These are phyloP conservation scores for Apodospora peruviana DNA, from an alignment of 495 filamentous ascomycete genomes.

Conservation along the genomic window DNA sequence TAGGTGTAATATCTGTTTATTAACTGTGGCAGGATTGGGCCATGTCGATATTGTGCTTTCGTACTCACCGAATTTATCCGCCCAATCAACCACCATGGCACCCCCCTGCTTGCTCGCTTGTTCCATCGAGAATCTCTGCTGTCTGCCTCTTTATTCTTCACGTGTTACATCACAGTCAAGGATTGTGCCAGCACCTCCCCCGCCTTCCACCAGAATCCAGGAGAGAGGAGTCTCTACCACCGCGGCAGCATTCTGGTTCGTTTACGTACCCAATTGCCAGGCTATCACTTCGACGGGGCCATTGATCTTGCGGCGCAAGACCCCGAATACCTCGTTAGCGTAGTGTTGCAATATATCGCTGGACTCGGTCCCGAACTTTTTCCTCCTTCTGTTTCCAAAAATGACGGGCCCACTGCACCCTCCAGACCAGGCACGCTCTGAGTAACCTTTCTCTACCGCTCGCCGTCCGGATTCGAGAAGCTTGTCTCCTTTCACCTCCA, in stretches of 20 bases:
- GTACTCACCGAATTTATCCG: conserved; percentile 18
- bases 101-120: neutral
- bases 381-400: conserved; percentile 16
- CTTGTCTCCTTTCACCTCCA: conserved; percentile 1
- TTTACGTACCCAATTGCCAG: neutral
- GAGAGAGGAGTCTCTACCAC: conserved; percentile 3
- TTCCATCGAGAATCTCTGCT: conserved; percentile 1
- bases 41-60: conserved; percentile 11
- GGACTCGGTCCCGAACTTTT: conserved; percentile 17
- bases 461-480: neutral
- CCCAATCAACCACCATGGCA: conserved; percentile 14
- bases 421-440: neutral
- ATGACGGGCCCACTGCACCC: conserved; percentile 6
- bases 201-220: neutral
- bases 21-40: conserved; percentile 14
- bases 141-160: conserved; percentile 6
- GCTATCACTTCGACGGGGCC: conserved; percentile 1
- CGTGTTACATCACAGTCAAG: conserved; percentile 2
- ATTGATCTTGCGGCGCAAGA: conserved; percentile 8
- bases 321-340: conserved; percentile 5
- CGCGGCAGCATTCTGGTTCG: conserved; percentile 2
- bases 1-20: conserved; percentile 15
- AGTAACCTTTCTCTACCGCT: neutral
- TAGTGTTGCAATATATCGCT: conserved; percentile 20
- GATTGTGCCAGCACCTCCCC: neutral